Conservation (phyloP, 2,329 filamentous ascomycete species). For the Aspergillus sp. region DNA sequence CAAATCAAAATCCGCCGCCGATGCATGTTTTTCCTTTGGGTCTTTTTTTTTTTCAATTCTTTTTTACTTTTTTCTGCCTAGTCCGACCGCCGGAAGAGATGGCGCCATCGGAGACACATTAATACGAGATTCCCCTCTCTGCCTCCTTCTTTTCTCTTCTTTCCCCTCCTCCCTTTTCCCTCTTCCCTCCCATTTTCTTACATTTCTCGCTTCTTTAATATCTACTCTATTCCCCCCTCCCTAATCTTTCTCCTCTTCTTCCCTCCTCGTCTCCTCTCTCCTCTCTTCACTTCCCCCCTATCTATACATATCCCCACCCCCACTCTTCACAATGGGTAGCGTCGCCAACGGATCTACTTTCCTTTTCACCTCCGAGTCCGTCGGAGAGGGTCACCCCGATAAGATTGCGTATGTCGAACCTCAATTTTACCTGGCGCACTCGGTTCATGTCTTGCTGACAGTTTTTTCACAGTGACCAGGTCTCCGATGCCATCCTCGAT, state of each 20-base stretch:
- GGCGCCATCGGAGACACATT: conserved; percentile 32
- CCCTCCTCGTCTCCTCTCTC: conserved; percentile 20
- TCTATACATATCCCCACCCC: conserved; percentile 18
- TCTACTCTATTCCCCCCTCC: conserved; percentile 16
- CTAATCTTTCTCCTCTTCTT: conserved; percentile 35
- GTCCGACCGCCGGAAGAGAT: conserved; percentile 29
- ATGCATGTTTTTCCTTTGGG: neutral
- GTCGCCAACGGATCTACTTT: conserved; percentile 64
- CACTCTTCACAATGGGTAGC: conserved; percentile 60
- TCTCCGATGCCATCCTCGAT: conserved; percentile 98
- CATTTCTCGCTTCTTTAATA: conserved; percentile 8
- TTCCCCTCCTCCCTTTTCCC: conserved; percentile 23
- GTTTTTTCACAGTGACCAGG: conserved; percentile 68
- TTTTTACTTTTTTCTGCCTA: conserved; percentile 22
- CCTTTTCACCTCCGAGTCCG: conserved; percentile 88
- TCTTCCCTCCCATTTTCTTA: conserved; percentile 11
- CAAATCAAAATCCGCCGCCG: neutral
- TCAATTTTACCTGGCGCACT: neutral
- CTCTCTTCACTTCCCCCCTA: conserved; percentile 21
- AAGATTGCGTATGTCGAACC: conserved; percentile 73
- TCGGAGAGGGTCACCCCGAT: conserved; percentile 88
- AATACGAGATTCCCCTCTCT: conserved; percentile 16
- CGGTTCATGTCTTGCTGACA: conserved; percentile 13
- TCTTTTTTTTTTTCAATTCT: neutral
- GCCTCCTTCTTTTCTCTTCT: conserved; percentile 15